Base-by-base conservation (phyloP, 129 eudicot genomes). In the Oenanthe sinensis region DNA sequence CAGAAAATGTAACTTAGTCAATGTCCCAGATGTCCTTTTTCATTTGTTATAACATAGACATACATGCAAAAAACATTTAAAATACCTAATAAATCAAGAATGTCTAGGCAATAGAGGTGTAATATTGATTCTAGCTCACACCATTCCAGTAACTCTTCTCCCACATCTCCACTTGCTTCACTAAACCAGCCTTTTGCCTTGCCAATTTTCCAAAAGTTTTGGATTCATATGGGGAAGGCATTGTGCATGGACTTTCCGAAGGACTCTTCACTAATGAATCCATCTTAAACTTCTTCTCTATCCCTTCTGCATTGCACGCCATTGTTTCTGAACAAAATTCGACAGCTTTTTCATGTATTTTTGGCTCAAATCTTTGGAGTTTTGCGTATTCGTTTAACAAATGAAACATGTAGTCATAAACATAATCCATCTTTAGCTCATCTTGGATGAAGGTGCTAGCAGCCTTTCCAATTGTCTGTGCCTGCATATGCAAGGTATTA, bases 351-450 rank as follows among this genome's bases (percentile, higher is more conserved):
- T 37, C 10, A 0, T 82, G 85, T 36, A 82, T 37, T 44, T 33
- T 73, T 24, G 85, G 85, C 42, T 78, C 81, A 73, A 81, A 75
- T 54, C 52, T 79, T 43, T 70, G 42, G 36, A 84, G 81, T 75
- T 80, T 84, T 7, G 84, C 78, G 36, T 84, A 84, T 47, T 84
- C 84, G 45, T 71, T 83, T 33, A 83, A 30, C 78, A 79, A 68
- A 76, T 83, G 86, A 45, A 83, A 83, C 74, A 79, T 83, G 83
- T 79, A 83, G 72, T 83, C 83, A 48, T 79, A 83, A 15, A 83
- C 81, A 71, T 45, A 60, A 12, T 83, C 80, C 86, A 83, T 83
- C 78, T 70, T 79, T 36, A 75, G 28, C 42, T 79, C 78, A 14
- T 83, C 77, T 12, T 80, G 87, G 11, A 80, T 71, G 79, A 84